Base-by-base conservation (phyloP, 441 rosid species). In the Pelargonium myrrhifolium region DNA sequence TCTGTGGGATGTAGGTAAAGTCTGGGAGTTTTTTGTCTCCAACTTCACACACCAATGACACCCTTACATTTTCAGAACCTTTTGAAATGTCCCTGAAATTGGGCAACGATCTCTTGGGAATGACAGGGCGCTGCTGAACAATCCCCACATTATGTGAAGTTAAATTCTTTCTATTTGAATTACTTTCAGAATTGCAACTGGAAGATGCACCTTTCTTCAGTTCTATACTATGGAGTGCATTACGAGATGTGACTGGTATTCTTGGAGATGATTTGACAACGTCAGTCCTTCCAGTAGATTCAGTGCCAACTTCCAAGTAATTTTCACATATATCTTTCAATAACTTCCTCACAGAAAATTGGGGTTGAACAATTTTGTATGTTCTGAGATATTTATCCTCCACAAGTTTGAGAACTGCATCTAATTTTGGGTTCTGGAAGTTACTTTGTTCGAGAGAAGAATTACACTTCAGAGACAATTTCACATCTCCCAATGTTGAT, bases 1-100 rank as follows among this genome's bases (percentile, higher is more conserved):
- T 89, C 4, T 81, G 85, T 15, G 86, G 85, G 66, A 89, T 86
- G 82, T 93, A 93, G 21, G 71, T 83, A 64, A 93, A 93, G 65
- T 70, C 67, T 17, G 96, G 97, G 21, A 81, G 72, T 18, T 53
- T 66, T 71, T 82, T 87, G 1, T 35, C 70, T 21, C 91, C 85
- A 70, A 68, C 65, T 39, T 80, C 88, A 77, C 80, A 86, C 7
- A 84, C 81, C 77, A 90, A 74, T 26, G 92, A 74, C 69, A 93
- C 87, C 65, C 65, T 67, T 55, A 90, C 85, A 18, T 80, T 85
- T 73, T 89, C 98, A 14, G 83, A 26, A 9, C 96, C 92, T 78
- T 81, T 88, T 0, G 87, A 71, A 15, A 89, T 84, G 76, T 92
- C 96, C 55, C 18, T 11, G 1, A 77, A 65, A 2, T 40, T 42